Evolutionary conservation across 2,329 filamentous ascomycete genomes (phyloP).

Genomic region (Claviceps cyperi): DNA sequence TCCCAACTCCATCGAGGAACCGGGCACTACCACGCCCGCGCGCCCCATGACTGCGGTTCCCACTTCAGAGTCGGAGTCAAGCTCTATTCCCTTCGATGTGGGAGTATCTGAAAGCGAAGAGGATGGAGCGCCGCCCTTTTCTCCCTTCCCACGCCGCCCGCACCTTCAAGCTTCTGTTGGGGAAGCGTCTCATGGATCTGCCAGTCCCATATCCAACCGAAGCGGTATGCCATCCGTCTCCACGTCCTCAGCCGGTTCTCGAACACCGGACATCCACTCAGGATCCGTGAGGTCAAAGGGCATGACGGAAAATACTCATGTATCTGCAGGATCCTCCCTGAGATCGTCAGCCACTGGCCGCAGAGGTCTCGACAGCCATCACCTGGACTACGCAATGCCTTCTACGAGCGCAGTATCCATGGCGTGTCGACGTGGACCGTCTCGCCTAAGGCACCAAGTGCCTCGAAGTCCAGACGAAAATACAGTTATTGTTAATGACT

Average conservation of each 20-base stretch:
- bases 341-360: constrained; percentile 19
- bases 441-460: constrained; percentile 67
- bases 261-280: constrained; percentile 33
- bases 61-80: constrained; percentile 39
- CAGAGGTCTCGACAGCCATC: constrained; percentile 37
- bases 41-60: constrained; percentile 31
- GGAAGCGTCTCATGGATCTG: constrained; percentile 41
- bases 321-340: constrained; percentile 46
- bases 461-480: constrained; percentile 61
- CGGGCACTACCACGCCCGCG: constrained; percentile 37
- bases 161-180: constrained; percentile 45
- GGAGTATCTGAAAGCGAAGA: constrained; percentile 62
- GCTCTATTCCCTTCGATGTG: constrained; percentile 40
- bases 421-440: constrained; percentile 38
- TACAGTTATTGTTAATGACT: constrained; percentile 53
- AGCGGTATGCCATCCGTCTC: constrained; percentile 47
- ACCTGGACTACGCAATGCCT: constrained; percentile 26
- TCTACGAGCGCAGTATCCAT: constrained; percentile 27
- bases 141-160: constrained; percentile 59
- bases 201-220: constrained; percentile 51
- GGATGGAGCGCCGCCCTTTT: constrained; percentile 60
- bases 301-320: constrained; percentile 50
- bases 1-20: constrained; percentile 66
- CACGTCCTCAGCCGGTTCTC: constrained; percentile 39
- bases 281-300: constrained; percentile 38